A percentile compares a stretch with the other conserved stretches of the same genome.
Evolutionary conservation across 2,329 filamentous ascomycete genomes (phyloP).

Genomic region (Microthyrium microscopicum): DNA sequence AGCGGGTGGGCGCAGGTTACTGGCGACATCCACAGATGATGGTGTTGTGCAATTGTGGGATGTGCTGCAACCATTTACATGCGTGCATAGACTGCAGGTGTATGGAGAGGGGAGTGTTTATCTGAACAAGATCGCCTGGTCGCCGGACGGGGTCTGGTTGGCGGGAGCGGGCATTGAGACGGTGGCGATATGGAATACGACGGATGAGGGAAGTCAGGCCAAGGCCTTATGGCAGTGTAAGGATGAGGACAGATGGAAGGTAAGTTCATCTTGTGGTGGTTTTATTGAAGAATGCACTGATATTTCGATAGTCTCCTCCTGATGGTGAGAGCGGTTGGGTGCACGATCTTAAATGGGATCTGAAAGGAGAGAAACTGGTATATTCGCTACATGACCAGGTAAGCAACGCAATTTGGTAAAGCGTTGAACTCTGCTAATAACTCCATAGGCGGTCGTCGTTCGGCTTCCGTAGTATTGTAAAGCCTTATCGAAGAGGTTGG

Average conservation of each 20-base stretch:
- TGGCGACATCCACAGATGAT: conserved; percentile 25
- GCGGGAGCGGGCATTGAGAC: conserved; percentile 27
- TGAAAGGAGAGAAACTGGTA: conserved; percentile 21
- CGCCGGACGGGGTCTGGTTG: conserved; percentile 24
- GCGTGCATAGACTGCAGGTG: conserved; percentile 10
- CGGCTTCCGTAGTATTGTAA: too few relatives aligned
- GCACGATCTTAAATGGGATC: conserved; percentile 20
- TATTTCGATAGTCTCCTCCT: not conserved
- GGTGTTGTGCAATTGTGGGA: conserved; percentile 26
- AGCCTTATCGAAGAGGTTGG: too few relatives aligned
- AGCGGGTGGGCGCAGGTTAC: conserved; percentile 11
- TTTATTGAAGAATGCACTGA: not conserved
- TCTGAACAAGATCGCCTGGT: conserved; percentile 23
- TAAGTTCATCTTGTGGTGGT: conserved; percentile 12
- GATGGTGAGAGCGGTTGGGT: conserved; percentile 15
- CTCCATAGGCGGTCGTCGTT: too few relatives aligned
- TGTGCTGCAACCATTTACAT: conserved; percentile 11
- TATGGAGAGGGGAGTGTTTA: too few relatives aligned
- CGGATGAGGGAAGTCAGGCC: conserved; percentile 16
- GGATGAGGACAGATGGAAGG: conserved; percentile 7
- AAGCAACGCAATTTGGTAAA: too few relatives aligned
- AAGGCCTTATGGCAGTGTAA: conserved; percentile 18
- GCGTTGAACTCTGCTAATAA: too few relatives aligned
- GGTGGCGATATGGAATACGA: conserved; percentile 28
- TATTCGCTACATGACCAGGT: conserved; percentile 14